These are phyloP conservation scores for Emmonsia crescens DNA, from an alignment of 2,329 filamentous ascomycete genomes.

Conservation along the genomic window DNA sequence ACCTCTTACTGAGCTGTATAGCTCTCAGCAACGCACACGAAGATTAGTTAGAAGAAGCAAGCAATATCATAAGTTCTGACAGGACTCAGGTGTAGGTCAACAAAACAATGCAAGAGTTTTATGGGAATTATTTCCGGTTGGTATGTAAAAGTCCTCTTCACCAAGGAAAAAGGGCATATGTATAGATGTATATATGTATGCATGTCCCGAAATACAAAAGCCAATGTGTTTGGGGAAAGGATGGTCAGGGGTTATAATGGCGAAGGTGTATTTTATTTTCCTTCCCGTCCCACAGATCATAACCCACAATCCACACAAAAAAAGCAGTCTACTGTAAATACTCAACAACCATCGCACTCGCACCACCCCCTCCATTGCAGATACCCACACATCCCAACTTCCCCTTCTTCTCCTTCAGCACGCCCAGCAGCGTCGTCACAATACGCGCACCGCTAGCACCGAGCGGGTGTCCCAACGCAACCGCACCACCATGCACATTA, in stretches of 20 bases:
- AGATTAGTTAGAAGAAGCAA: too few relatives aligned
- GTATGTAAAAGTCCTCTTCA: neutral
- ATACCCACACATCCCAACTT: conserved; percentile 93
- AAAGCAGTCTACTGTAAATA: conserved; percentile 26
- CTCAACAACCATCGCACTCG: conserved; percentile 88
- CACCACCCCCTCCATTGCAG: conserved; percentile 95
- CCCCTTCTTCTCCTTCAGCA: conserved; percentile 79
- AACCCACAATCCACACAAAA: neutral
- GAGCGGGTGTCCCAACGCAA: conserved; percentile 90
- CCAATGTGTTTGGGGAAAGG: neutral
- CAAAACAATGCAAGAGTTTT: too few relatives aligned
- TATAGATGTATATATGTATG: neutral
- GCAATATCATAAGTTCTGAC: too few relatives aligned
- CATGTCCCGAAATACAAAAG: neutral
- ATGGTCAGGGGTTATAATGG: neutral
- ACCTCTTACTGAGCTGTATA: too few relatives aligned
- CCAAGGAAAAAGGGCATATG: neutral
- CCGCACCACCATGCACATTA: conserved; percentile 89
- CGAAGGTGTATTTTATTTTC: neutral
- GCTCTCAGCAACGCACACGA: too few relatives aligned
- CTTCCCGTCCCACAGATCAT: neutral
- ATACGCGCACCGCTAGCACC: conserved; percentile 92
- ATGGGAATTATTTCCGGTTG: neutral
- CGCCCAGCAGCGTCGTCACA: conserved; percentile 76
- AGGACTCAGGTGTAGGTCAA: neutral